phyloP scores from a whole-genome alignment of 179 eudicot genomes.

The Camellia oleifera region DNA sequence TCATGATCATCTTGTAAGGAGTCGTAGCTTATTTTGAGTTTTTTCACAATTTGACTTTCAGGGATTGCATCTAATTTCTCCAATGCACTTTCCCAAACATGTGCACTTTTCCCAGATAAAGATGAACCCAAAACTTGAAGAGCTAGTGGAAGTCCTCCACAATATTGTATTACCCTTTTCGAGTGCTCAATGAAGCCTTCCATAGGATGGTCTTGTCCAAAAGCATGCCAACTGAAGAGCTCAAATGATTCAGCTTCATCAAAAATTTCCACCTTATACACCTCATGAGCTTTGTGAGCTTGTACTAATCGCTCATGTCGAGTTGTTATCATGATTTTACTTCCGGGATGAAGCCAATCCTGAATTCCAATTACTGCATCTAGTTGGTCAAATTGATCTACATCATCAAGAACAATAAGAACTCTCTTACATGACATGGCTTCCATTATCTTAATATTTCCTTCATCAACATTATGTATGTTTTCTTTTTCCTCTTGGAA shows the following conservation, averaged over 20 bases:
- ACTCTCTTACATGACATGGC: neutral
- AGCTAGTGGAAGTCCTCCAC: constrained; percentile 22
- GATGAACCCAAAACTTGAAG: constrained; percentile 18
- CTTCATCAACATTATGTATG: neutral
- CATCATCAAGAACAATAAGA: constrained; percentile 19
- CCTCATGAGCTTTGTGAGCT: neutral
- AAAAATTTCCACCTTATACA: neutral
- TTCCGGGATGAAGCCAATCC: neutral
- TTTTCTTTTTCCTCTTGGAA: neutral
- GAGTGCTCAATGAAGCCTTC: neutral
- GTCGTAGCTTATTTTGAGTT: constrained; percentile 16
- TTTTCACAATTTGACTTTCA: neutral
- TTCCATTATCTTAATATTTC: neutral
- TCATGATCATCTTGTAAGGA: constrained; percentile 10
- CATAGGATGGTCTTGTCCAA: neutral
- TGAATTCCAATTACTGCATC: neutral
- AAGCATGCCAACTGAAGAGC: constrained; percentile 12
- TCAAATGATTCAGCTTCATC: neutral
- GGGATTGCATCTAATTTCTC: constrained; percentile 7
- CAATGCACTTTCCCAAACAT: constrained; percentile 12
- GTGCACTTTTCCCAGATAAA: neutral
- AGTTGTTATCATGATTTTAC: neutral
- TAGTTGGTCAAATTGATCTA: neutral
- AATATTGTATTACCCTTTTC: neutral
- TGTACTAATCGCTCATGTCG: neutral